Evolutionary conservation across 495 filamentous ascomycete species (phyloP).

Genomic region (Aspergillus cavernicola): DNA sequence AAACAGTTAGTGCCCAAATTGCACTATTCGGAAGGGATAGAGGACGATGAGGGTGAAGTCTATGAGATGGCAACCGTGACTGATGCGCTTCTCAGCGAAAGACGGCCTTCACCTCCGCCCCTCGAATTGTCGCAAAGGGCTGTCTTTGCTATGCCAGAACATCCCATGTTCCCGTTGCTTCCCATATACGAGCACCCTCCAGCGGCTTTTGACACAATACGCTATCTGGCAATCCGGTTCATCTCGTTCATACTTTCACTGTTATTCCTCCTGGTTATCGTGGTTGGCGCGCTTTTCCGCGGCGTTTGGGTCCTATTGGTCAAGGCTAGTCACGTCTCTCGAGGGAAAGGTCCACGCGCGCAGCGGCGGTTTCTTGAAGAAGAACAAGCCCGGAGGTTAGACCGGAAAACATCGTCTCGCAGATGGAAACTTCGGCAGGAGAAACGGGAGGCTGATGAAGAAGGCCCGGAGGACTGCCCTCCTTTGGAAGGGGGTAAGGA

Average conservation of each 20-base stretch:
- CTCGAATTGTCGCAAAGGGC: not conserved
- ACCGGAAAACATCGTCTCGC: constrained; percentile 52
- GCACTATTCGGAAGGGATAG: constrained; percentile 7
- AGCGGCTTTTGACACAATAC: constrained; percentile 56
- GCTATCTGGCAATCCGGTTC: constrained; percentile 57
- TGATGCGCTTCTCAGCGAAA: constrained; percentile 15
- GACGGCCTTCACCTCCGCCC: not conserved
- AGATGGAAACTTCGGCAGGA: constrained; percentile 55
- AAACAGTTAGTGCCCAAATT: constrained; percentile 9
- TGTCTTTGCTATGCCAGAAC: constrained; percentile 18
- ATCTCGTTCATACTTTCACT: constrained; percentile 73
- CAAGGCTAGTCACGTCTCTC: constrained; percentile 45
- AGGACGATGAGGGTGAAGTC: constrained; percentile 13
- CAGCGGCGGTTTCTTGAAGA: constrained; percentile 65
- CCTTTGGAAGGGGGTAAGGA: constrained; percentile 80
- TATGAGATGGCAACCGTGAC: constrained; percentile 9
- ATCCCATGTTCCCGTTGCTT: constrained; percentile 85
- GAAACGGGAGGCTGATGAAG: constrained; percentile 35
- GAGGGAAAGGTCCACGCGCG: constrained; percentile 52
- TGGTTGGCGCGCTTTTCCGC: constrained; percentile 66
- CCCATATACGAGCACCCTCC: constrained; percentile 74
- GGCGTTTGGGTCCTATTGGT: constrained; percentile 50
- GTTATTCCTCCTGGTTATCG: constrained; percentile 69
- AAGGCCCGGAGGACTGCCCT: constrained; percentile 51
- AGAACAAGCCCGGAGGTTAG: constrained; percentile 55